Evolutionary conservation across 495 filamentous ascomycete genomes (phyloP).

Genomic region (Trypethelium eluteriae): DNA sequence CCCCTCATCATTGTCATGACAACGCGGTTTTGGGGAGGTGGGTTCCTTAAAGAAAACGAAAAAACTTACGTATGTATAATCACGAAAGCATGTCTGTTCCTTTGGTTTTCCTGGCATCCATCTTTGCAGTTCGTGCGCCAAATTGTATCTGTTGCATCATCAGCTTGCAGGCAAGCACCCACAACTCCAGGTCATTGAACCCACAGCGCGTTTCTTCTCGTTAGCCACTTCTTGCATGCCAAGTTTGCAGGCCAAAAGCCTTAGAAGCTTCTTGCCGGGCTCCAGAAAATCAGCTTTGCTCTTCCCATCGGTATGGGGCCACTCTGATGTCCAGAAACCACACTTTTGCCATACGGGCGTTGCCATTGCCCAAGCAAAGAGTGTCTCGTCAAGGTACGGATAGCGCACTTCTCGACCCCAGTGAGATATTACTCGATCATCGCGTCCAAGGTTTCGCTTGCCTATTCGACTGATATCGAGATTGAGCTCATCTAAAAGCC

Average conservation of each 20-base stretch:
- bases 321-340: slow-evolving; percentile 51
- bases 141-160: slow-evolving; percentile 34
- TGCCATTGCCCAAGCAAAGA: slow-evolving; percentile 71
- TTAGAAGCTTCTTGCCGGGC: slow-evolving; percentile 70
- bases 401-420: slow-evolving; percentile 91
- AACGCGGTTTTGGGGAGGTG: slow-evolving; percentile 14
- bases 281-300: slow-evolving; percentile 43
- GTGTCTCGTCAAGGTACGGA: slow-evolving; percentile 80
- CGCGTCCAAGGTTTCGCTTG: slow-evolving; percentile 85
- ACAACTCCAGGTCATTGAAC: slow-evolving; percentile 18
- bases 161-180: not conserved
- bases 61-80: slow-evolving; percentile 9
- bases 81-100: slow-evolving; percentile 30
- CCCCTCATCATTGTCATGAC: slow-evolving; percentile 17
- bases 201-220: slow-evolving; percentile 84
- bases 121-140: slow-evolving; percentile 39
- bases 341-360: slow-evolving; percentile 77
- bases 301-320: not conserved
- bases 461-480: slow-evolving; percentile 81
- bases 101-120: slow-evolving; percentile 37
- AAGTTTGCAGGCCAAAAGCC: slow-evolving; percentile 67
- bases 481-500: slow-evolving; percentile 73
- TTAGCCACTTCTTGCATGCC: slow-evolving; percentile 61
- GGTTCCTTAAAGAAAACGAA: not conserved
- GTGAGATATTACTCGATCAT: slow-evolving; percentile 82